Evolutionary conservation across 73 alveolate genomes (phyloP).

Genomic region (Tetrahymena thermophila): DNA sequence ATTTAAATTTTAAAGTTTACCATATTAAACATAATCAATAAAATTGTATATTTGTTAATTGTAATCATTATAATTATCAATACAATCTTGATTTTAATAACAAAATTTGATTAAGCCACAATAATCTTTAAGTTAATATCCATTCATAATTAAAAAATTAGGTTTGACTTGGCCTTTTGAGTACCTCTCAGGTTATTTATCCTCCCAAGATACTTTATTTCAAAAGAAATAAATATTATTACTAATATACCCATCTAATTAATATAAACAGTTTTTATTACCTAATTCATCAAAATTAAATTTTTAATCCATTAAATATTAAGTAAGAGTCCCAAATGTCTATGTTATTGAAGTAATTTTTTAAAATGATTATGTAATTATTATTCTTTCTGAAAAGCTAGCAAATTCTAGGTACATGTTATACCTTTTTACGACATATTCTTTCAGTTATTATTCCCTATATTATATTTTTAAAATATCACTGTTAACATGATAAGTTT

Average conservation of each 20-base stretch:
- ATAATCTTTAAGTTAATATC: neutral
- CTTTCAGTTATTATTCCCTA: neutral
- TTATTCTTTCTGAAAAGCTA: neutral
- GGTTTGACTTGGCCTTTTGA: neutral
- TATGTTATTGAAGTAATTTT: neutral
- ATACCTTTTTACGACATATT: neutral
- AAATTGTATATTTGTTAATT: neutral
- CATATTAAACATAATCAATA: neutral
- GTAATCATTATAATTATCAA: neutral
- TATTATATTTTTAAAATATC: neutral
- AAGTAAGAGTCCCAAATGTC: neutral
- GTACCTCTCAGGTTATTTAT: neutral
- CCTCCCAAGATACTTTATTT: neutral
- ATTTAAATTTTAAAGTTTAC: neutral
- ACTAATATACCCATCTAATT: neutral
- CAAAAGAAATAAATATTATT: neutral
- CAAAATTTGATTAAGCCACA: neutral
- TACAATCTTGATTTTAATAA: neutral
- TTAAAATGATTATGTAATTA: neutral
- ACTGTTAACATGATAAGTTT: neutral
- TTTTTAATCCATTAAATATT: neutral
- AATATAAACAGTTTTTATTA: neutral
- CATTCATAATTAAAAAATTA: neutral
- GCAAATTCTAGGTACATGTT: neutral
- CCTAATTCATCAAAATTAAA: neutral